Evolutionary conservation across 208 protist genomes (phyloP).

Genomic region (Trypanosoma scelopori): DNA sequence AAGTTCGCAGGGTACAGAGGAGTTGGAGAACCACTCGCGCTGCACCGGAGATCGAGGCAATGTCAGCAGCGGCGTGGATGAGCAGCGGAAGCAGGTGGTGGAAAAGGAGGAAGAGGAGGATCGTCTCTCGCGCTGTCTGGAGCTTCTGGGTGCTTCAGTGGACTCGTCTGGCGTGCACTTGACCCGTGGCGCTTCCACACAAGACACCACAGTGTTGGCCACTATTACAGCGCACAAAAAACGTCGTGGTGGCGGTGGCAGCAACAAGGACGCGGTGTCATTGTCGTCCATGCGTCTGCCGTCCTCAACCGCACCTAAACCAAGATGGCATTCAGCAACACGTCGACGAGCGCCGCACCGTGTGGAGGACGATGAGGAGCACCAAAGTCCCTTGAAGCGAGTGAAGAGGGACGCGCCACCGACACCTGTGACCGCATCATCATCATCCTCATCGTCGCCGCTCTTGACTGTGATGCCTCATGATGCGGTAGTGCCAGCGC

Average conservation of each 20-base stretch:
- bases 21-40: neutral
- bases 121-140: constrained; percentile 19
- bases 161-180: constrained; percentile 14
- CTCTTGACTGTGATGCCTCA: neutral
- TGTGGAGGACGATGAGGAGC: neutral
- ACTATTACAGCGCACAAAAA: neutral
- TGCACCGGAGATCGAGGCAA: neutral
- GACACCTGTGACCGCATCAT: neutral
- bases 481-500: neutral
- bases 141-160: constrained; percentile 4
- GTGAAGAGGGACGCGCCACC: neutral
- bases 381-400: neutral
- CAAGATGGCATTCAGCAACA: neutral
- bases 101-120: constrained; percentile 8
- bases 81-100: neutral
- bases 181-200: neutral
- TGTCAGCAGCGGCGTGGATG: neutral
- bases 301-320: neutral
- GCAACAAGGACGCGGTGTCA: neutral
- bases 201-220: constrained; percentile 6
- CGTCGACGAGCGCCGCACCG: constrained; percentile 7
- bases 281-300: neutral
- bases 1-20: neutral
- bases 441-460: neutral
- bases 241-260: neutral